Percentiles rank a stretch among this genome's conserved stretches.
Evolutionary conservation across 495 filamentous ascomycete species (phyloP).

Genomic region (Chaetomium cochliodes): DNA sequence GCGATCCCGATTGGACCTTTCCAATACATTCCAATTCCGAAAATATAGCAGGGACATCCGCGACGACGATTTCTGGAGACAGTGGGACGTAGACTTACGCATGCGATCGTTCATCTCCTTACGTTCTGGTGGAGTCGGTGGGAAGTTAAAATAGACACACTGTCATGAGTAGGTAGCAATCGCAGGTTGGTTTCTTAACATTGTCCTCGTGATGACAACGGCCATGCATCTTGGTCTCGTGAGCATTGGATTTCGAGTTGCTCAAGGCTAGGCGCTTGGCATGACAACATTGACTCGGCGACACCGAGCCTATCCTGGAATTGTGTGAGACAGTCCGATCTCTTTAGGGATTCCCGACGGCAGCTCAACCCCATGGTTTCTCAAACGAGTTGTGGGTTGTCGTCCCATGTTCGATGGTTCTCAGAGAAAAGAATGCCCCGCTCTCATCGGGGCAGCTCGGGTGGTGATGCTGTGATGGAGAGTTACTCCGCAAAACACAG

Average conservation of each 20-base stretch:
- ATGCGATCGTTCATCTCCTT: conserved; percentile 12
- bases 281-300: background rate
- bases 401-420: background rate
- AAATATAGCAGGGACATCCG: background rate
- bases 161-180: conserved; percentile 23
- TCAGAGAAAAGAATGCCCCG: background rate
- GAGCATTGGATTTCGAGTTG: background rate
- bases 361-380: background rate
- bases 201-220: background rate
- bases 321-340: background rate
- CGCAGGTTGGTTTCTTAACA: conserved; percentile 1
- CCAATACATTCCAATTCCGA: background rate
- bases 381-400: background rate
- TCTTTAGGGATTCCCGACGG: too few relatives aligned
- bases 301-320: background rate
- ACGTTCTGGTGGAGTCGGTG: conserved; percentile 10
- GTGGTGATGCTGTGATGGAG: background rate
- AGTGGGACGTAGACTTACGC: conserved; percentile 10
- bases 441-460: background rate
- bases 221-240: background rate
- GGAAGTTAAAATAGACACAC: conserved; percentile 25
- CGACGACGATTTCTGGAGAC: background rate
- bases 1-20: conserved; percentile 6
- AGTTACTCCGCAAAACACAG: too few relatives aligned
- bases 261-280: background rate